Conservation (phyloP, 2,329 filamentous ascomycete genomes). For the Coniochaeta hoffmannii region DNA sequence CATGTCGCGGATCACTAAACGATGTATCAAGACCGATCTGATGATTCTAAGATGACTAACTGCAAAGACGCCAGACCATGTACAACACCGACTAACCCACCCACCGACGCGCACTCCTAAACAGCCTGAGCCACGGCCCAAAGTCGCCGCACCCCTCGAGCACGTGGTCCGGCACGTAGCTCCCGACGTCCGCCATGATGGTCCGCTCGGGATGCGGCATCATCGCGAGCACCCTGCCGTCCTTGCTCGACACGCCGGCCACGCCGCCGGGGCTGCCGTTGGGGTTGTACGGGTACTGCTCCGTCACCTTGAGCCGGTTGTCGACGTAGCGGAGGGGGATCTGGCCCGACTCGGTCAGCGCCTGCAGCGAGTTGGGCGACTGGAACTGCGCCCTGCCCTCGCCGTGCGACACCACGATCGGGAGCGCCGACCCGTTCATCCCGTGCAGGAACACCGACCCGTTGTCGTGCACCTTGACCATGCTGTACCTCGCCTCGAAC, state of each 20-base stretch:
- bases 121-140: conserved; percentile 80
- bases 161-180: conserved; percentile 57
- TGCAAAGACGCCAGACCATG: too few relatives aligned
- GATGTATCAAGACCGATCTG: too few relatives aligned
- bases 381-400: conserved; percentile 76
- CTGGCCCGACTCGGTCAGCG: conserved; percentile 58
- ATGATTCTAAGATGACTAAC: too few relatives aligned
- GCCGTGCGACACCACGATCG: conserved; percentile 84
- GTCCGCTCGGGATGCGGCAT: conserved; percentile 96
- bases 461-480: conserved; percentile 68
- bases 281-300: conserved; percentile 79
- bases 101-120: conserved; percentile 83
- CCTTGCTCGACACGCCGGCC: conserved; percentile 67
- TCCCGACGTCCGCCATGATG: conserved; percentile 69
- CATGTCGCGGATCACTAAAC: too few relatives aligned
- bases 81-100: conserved; percentile 47
- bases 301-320: conserved; percentile 68
- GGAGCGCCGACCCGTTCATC: conserved; percentile 75
- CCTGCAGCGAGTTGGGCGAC: conserved; percentile 40
- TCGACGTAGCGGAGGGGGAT: conserved; percentile 80
- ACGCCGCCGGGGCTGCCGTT: conserved; percentile 80
- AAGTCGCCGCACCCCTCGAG: conserved; percentile 67
- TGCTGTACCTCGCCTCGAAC: conserved; percentile 81
- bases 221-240: conserved; percentile 77
- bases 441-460: conserved; percentile 79